Base-by-base conservation (phyloP, 75 land plant genomes). In the Picea glauca region DNA sequence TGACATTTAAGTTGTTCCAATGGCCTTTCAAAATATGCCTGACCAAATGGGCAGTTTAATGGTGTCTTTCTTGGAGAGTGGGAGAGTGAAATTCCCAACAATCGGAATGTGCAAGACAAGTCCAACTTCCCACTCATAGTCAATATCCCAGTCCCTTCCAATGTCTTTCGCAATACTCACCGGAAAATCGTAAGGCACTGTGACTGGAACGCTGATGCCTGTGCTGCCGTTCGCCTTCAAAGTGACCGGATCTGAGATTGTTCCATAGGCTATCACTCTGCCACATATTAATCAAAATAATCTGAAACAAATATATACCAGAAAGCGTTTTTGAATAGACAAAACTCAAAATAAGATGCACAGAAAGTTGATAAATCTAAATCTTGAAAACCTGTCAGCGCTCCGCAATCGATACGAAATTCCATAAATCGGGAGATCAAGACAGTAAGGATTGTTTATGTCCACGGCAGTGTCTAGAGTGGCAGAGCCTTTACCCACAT, bases 101-200 rank as follows among this genome's bases (percentile, higher is more conserved):
- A 95, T 67, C 17, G 98, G 98, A 32, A 95, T 82, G 56, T 95
- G 87, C 32, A 91, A 63, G 26, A 68, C 81, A 21, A 93, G 81
- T 0, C 85, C 91, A 38, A 95, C 59, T 1, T 83, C 66, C 78
- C 93, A 30, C 61, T 85, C 83, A 58, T 95, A 95, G 78, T 93
- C 98, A 30, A 95, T 84, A 80, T 92, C 98, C 95, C 98, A 92
- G 73, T 95, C 98, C 32, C 80, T 76, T 0, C 90, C 92, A 4
- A 92, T 79, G 85, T 95, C 98, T 65, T 72, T 90, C 58, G 80
- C 75, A 67, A 95, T 58, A 81, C 85, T 89, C 21, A 88, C 72
- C 64, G 92, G 54, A 60, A 95, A 75, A 33, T 83, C 64, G 80
- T 89, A 86, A 6, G 90, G 87, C 60, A 95, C 95, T 30, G 72